phyloP scores from a whole-genome alignment of 805 yeast genomes.

The Danielia reshetovae region DNA sequence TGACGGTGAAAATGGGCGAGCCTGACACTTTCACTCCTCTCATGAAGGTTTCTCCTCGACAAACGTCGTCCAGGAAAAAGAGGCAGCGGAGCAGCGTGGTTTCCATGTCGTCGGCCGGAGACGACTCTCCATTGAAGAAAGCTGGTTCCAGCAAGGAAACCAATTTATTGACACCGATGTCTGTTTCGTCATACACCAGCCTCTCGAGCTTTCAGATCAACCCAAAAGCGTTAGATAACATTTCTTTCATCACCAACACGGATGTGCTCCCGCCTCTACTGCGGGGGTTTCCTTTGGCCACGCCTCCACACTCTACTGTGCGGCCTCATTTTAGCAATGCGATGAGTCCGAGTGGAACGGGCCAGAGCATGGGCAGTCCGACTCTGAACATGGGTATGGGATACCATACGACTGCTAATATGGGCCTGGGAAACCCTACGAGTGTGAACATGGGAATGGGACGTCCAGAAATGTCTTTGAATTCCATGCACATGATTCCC shows the following conservation, averaged over 20 bases:
- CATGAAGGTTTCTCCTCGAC: constrained; percentile 41
- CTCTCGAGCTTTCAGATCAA: constrained; percentile 17
- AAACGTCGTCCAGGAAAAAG: constrained; percentile 8
- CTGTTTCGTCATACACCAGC: background rate
- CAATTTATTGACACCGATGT: constrained; percentile 2
- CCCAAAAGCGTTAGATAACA: constrained; percentile 32
- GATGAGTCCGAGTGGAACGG: too few relatives aligned
- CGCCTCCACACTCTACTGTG: background rate
- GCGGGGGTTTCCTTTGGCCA: background rate
- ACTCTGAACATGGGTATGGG: too few relatives aligned
- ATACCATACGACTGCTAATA: too few relatives aligned
- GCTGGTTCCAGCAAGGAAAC: background rate
- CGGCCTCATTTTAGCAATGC: background rate
- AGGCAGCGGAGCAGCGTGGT: constrained; percentile 8
- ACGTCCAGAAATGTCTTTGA: too few relatives aligned
- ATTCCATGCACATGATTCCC: too few relatives aligned
- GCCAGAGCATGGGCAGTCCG: too few relatives aligned
- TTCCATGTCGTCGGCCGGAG: constrained; percentile 4
- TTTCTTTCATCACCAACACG: constrained; percentile 23
- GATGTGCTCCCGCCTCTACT: too few relatives aligned
- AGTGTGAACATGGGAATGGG: too few relatives aligned
- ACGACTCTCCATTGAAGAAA: background rate
- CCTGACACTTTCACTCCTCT: constrained; percentile 43
- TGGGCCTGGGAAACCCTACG: too few relatives aligned
- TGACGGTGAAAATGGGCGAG: constrained; percentile 35